Percentiles rank a stretch among this genome's conserved stretches.
phyloP scores from a whole-genome alignment of 192 early-diverging fungal species.

The Coemansia sp. region DNA sequence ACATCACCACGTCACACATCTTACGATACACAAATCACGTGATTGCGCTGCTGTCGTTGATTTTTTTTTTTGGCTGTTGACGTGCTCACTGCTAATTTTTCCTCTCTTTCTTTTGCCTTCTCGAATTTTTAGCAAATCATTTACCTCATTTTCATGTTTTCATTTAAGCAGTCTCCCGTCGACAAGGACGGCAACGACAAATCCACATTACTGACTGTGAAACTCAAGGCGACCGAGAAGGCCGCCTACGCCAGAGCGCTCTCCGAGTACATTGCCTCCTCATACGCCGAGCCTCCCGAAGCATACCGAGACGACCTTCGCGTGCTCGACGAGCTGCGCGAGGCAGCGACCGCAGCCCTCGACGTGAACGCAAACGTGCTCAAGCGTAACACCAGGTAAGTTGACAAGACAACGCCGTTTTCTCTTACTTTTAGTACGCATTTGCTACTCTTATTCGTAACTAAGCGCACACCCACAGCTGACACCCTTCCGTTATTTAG shows the following conservation, averaged over 20 bases:
- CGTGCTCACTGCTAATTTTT: not conserved
- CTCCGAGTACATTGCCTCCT: conserved; percentile 72
- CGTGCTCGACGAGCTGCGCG: conserved; percentile 75
- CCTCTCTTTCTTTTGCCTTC: not conserved
- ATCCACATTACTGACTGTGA: conserved; percentile 37
- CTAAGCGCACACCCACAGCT: not conserved
- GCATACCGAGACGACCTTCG: conserved; percentile 86
- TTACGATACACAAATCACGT: no score
- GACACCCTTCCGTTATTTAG: not conserved
- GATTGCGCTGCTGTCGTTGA: no score
- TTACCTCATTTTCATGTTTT: conserved; percentile 18
- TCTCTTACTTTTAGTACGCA: no score
- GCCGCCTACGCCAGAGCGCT: conserved; percentile 37
- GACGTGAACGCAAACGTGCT: conserved; percentile 62
- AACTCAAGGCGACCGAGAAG: conserved; percentile 50
- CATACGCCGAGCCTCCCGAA: conserved; percentile 87
- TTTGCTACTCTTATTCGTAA: no score
- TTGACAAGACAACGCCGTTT: conserved; percentile 46
- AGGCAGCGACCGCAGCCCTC: conserved; percentile 67
- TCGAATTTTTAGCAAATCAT: not conserved
- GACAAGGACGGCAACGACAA: conserved; percentile 38
- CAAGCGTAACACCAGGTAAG: conserved; percentile 62
- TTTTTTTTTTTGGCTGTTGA: no score
- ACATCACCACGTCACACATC: no score
- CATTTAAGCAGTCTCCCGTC: conserved; percentile 26